Evolutionary conservation across 768 basidiomycete genomes (phyloP).

Genomic region (Agaricus subrufescens): DNA sequence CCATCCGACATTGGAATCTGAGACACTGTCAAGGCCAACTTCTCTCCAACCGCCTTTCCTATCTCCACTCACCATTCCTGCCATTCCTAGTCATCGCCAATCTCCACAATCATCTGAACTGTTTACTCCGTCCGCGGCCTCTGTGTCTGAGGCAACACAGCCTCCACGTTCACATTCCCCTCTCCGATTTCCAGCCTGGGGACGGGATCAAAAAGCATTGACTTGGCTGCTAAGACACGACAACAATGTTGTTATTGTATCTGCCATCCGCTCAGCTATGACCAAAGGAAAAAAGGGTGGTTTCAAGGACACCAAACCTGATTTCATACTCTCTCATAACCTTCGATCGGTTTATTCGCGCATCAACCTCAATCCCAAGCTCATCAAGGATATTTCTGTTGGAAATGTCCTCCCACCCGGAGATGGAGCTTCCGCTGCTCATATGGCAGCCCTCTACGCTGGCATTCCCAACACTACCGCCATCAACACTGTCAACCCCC

Average conservation of each 20-base stretch:
- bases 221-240: too few species aligned
- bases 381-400: slow-evolving; percentile 81
- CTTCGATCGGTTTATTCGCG: slow-evolving; percentile 69
- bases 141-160: too few species aligned
- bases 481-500: slow-evolving; percentile 82
- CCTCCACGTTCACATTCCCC: too few species aligned
- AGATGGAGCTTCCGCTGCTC: slow-evolving; percentile 75
- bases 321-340: slow-evolving; percentile 74
- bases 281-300: slow-evolving; percentile 89
- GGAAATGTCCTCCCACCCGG: slow-evolving; percentile 88
- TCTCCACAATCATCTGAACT: too few species aligned
- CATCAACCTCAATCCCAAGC: slow-evolving; percentile 67
- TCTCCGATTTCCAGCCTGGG: too few species aligned
- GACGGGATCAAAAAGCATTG: too few species aligned
- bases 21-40: too few species aligned
- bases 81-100: too few species aligned
- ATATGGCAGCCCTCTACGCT: slow-evolving; percentile 83
- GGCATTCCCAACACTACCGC: slow-evolving; percentile 76
- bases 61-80: too few species aligned
- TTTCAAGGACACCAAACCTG: slow-evolving; percentile 87
- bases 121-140: too few species aligned
- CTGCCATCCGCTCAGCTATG: slow-evolving; percentile 85
- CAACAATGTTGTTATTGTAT: slow-evolving; percentile 87
- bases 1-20: too few species aligned
- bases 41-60: too few species aligned